Conservation (phyloP, 805 yeast species). For the Monosporozyma siamensis region DNA sequence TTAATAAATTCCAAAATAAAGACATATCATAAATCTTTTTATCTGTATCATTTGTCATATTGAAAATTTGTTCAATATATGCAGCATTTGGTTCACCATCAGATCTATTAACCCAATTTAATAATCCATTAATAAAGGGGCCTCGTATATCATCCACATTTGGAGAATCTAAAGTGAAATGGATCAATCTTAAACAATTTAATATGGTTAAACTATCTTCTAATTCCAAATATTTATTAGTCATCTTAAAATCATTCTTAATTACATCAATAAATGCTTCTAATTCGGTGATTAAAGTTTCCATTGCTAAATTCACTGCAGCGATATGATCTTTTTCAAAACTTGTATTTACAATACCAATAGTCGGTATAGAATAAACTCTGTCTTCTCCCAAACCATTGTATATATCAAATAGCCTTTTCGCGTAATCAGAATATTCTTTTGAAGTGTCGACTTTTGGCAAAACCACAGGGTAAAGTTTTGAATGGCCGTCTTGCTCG, state of each 20-base stretch:
- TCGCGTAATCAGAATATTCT: slow-evolving; percentile 40
- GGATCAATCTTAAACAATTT: slow-evolving; percentile 48
- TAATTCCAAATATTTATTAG: slow-evolving; percentile 29
- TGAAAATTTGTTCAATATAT: slow-evolving; percentile 36
- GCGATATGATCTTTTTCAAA: slow-evolving; percentile 30
- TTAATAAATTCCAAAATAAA: slow-evolving; percentile 54
- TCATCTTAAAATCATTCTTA: slow-evolving; percentile 23
- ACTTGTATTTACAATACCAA: slow-evolving; percentile 32
- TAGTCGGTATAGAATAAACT: slow-evolving; percentile 33
- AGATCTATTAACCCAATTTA: slow-evolving; percentile 60
- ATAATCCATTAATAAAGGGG: slow-evolving; percentile 36
- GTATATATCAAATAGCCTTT: slow-evolving; percentile 42
- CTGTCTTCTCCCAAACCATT: slow-evolving; percentile 41
- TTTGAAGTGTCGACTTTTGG: slow-evolving; percentile 35
- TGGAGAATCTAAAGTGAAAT: slow-evolving; percentile 28
- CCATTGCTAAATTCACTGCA: slow-evolving; percentile 31
- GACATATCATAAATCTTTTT: slow-evolving; percentile 32
- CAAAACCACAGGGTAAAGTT: slow-evolving; percentile 34
- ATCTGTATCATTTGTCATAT: slow-evolving; percentile 26
- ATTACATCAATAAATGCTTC: slow-evolving; percentile 28
- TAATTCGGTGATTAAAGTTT: slow-evolving; percentile 28
- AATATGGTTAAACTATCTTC: slow-evolving; percentile 44
- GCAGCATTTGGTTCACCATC: slow-evolving; percentile 57
- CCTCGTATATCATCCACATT: slow-evolving; percentile 25
- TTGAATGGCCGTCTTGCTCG: slow-evolving; percentile 33